These are phyloP conservation scores for Melanopsichium pennsylvanicum DNA, from an alignment of 1,284 basidiomycete genomes.

Conservation along the genomic window DNA sequence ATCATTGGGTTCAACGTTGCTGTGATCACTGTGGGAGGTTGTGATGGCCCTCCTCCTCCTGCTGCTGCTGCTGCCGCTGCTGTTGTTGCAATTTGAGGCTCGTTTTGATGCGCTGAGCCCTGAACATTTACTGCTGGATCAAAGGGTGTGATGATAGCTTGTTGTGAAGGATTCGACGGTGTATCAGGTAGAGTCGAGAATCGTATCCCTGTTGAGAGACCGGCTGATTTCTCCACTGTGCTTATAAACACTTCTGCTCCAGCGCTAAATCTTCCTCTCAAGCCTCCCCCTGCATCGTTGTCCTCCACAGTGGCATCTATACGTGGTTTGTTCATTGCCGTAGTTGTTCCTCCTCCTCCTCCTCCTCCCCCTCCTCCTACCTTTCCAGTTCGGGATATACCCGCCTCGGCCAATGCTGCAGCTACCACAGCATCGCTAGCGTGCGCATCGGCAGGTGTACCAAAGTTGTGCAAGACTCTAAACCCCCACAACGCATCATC, in stretches of 20 bases:
- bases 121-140: too few species aligned
- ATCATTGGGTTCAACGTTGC: conserved; percentile 96
- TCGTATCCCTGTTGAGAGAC: conserved; percentile 89
- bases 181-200: conserved; percentile 88
- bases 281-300: conserved; percentile 71
- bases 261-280: conserved; percentile 86
- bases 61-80: not conserved
- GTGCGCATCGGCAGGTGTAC: not conserved
- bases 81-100: too few species aligned
- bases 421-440: not conserved
- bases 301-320: conserved; percentile 73
- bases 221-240: conserved; percentile 88
- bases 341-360: too few species aligned
- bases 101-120: too few species aligned
- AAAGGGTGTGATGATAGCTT: conserved; percentile 5
- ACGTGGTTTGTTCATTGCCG: too few species aligned
- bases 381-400: not conserved
- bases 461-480: conserved; percentile 91
- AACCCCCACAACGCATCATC: conserved; percentile 92
- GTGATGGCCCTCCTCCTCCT: conserved; percentile 64
- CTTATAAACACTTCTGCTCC: conserved; percentile 95
- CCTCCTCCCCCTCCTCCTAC: not conserved
- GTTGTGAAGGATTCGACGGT: not conserved
- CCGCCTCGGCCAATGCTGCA: not conserved
- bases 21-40: conserved; percentile 87